Evolutionary conservation across 1,139 yeast genomes (phyloP).

Genomic region (Yamadazyma atlantica): DNA sequence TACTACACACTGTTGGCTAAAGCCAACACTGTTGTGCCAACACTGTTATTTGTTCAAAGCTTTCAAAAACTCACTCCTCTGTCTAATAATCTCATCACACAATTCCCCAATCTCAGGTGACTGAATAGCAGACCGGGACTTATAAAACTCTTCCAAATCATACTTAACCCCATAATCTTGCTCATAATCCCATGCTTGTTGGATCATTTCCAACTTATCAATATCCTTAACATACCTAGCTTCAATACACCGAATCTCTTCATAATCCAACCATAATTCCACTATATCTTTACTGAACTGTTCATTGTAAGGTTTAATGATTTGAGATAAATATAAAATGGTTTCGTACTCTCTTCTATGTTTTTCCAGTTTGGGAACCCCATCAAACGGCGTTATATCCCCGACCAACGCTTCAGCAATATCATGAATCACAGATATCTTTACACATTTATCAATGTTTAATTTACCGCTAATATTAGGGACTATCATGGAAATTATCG

Average conservation of each 20-base stretch:
- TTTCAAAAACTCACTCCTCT: conserved; percentile 42
- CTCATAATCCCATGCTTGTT: conserved; percentile 91
- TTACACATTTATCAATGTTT: conserved; percentile 60
- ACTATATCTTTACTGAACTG: conserved; percentile 64
- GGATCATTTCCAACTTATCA: conserved; percentile 89
- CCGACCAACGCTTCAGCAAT: conserved; percentile 94
- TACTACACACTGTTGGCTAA: too few relatives aligned
- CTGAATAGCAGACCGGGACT: conserved; percentile 62
- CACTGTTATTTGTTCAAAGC: too few relatives aligned
- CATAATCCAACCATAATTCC: conserved; percentile 88
- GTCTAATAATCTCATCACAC: conserved; percentile 63
- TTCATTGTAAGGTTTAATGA: conserved; percentile 64
- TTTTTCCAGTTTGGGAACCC: conserved; percentile 65
- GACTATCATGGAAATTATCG: conserved; percentile 73
- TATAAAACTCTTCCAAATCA: conserved; percentile 68
- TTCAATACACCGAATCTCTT: conserved; percentile 75
- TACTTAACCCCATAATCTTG: conserved; percentile 56
- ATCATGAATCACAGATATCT: conserved; percentile 89
- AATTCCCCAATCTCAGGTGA: conserved; percentile 70
- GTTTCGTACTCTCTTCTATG: conserved; percentile 80
- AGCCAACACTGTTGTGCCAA: too few relatives aligned
- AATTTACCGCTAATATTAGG: conserved; percentile 35
- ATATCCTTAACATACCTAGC: conserved; percentile 91
- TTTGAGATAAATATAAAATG: conserved; percentile 60
- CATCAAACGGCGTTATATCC: conserved; percentile 87